Evolutionary conservation across 2,329 filamentous ascomycete genomes (phyloP).

Genomic region (Phaeosphaeria sp.): DNA sequence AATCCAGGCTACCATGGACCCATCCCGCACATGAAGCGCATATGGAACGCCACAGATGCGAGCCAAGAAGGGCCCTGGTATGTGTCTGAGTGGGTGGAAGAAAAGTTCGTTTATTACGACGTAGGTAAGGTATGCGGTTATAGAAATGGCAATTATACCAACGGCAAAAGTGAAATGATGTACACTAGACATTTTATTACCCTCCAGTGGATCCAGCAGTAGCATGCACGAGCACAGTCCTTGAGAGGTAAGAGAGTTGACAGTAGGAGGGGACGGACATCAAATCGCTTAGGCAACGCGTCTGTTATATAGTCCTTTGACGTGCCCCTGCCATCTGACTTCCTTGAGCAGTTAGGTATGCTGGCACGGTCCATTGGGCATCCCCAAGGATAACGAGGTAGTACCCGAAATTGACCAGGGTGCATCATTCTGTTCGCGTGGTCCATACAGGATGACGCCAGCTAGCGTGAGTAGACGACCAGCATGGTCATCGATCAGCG

Average conservation of each 20-base stretch:
- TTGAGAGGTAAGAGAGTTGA: not conserved
- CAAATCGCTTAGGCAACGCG: not conserved
- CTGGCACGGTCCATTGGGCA: too few relatives aligned
- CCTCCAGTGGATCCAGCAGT: not conserved
- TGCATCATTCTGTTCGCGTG: too few relatives aligned
- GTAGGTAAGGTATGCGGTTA: conserved; percentile 15
- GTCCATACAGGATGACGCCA: not conserved
- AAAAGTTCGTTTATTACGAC: conserved; percentile 47
- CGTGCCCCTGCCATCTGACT: not conserved
- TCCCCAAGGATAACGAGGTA: too few relatives aligned
- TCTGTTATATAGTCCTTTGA: not conserved
- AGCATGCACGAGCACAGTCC: not conserved
- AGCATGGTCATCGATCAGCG: not conserved
- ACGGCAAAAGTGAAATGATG: not conserved
- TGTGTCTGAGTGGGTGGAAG: conserved; percentile 53
- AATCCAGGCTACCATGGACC: conserved; percentile 33
- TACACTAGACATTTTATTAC: not conserved
- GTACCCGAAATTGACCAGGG: too few relatives aligned
- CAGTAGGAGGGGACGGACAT: not conserved
- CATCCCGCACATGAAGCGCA: conserved; percentile 30
- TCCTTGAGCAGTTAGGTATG: too few relatives aligned
- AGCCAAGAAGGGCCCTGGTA: conserved; percentile 51
- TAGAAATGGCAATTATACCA: not conserved
- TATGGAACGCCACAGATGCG: conserved; percentile 44
- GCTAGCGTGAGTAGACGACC: not conserved